phyloP scores from a whole-genome alignment of 2,329 filamentous ascomycete species.

The Helicocarpus griseus region DNA sequence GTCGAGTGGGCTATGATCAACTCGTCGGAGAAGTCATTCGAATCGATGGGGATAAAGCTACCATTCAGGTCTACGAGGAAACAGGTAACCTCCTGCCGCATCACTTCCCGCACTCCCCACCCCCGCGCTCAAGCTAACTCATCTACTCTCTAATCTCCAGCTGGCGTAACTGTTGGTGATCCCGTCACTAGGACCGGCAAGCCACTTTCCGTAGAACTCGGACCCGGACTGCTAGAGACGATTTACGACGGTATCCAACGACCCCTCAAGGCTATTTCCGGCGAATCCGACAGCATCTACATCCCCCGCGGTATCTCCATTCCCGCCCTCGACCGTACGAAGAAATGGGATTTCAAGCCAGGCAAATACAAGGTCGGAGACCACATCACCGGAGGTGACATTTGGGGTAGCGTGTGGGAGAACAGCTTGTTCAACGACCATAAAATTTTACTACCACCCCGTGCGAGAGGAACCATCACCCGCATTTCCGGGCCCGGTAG shows the following conservation, averaged over 20 bases:
- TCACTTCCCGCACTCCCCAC: conserved; percentile 5
- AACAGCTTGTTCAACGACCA: conserved; percentile 92
- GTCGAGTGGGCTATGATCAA: conserved; percentile 82
- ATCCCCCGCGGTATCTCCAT: conserved; percentile 89
- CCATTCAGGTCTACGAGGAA: conserved; percentile 98
- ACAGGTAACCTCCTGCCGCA: conserved; percentile 61
- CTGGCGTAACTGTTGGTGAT: conserved; percentile 91
- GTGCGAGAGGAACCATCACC: conserved; percentile 85
- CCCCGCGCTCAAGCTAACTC: neutral
- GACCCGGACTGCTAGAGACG: conserved; percentile 93
- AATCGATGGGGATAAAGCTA: conserved; percentile 89
- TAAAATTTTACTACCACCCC: conserved; percentile 83
- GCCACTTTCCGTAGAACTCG: conserved; percentile 93
- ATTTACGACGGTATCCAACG: conserved; percentile 99
- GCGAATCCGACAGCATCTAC: conserved; percentile 78
- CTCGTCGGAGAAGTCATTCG: conserved; percentile 97
- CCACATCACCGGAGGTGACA: conserved; percentile 90
- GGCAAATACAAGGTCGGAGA: conserved; percentile 81
- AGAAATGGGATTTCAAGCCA: conserved; percentile 95
- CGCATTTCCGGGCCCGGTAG: conserved; percentile 79
- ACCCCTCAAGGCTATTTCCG: conserved; percentile 75
- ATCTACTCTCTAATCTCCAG: conserved; percentile 25
- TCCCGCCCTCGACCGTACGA: conserved; percentile 77
- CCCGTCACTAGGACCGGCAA: conserved; percentile 86
- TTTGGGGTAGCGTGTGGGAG: conserved; percentile 90